These are phyloP conservation scores for Avicennia marina DNA, from an alignment of 257 asterid genomes.

Conservation along the genomic window DNA sequence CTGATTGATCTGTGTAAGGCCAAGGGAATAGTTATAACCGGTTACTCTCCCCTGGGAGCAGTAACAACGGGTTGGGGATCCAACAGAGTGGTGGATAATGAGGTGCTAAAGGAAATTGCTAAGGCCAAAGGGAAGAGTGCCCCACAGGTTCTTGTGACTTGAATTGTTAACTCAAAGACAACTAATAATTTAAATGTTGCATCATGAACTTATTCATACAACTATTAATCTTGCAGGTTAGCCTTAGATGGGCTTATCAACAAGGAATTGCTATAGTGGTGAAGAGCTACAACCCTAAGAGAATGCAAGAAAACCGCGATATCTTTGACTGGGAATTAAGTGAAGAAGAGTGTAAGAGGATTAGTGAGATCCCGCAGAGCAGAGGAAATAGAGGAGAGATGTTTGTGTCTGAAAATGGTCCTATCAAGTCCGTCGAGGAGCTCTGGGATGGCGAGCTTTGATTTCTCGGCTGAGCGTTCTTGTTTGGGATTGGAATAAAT, in stretches of 20 bases:
- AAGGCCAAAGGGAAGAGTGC: constrained; percentile 8
- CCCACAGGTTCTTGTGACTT: constrained; percentile 8
- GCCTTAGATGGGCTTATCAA: constrained; percentile 15
- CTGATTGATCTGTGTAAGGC: constrained; percentile 7
- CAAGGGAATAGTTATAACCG: constrained; percentile 9
- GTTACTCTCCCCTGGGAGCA: constrained; percentile 18
- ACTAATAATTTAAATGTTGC: not conserved
- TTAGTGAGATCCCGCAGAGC: constrained; percentile 14
- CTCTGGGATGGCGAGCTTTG: constrained; percentile 19
- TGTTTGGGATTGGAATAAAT: no score
- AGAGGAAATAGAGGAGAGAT: constrained; percentile 9
- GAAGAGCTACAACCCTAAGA: constrained; percentile 18
- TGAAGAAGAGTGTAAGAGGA: constrained; percentile 18
- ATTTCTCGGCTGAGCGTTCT: no score
- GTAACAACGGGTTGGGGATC: constrained; percentile 17
- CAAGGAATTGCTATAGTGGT: constrained; percentile 10
- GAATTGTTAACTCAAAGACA: not conserved
- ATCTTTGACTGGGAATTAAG: constrained; percentile 18
- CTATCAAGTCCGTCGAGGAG: constrained; percentile 13
- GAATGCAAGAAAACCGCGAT: constrained; percentile 15
- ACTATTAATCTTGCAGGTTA: not conserved
- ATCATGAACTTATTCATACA: not conserved
- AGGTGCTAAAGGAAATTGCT: constrained; percentile 15
- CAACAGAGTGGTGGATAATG: constrained; percentile 17
- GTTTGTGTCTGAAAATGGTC: constrained; percentile 6